Conservation (phyloP, 2,329 filamentous ascomycete genomes). For the Xylariales sp. region DNA sequence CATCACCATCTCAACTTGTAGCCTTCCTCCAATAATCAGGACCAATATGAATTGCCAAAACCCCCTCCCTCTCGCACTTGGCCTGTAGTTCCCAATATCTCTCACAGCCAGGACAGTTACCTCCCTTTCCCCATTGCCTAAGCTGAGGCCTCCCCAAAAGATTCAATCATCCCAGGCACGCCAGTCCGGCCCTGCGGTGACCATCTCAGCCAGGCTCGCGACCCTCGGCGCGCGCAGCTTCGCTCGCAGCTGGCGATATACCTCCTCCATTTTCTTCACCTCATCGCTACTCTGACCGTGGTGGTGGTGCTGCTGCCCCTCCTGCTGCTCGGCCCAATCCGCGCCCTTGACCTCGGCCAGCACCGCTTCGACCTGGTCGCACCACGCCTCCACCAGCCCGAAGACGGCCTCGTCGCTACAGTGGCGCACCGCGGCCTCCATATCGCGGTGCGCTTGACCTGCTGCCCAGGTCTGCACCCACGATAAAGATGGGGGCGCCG, state of each 20-base stretch:
- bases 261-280: background rate
- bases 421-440: slow-evolving; percentile 24
- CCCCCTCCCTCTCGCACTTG: too few relatives aligned
- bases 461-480: slow-evolving; percentile 14
- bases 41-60: too few relatives aligned
- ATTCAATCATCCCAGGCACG: background rate
- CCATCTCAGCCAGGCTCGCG: background rate
- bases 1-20: too few relatives aligned
- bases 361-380: slow-evolving; percentile 12
- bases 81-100: too few relatives aligned
- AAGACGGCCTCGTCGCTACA: slow-evolving; percentile 20
- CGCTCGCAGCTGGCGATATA: background rate
- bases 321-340: background rate
- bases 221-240: background rate
- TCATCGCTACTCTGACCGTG: background rate
- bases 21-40: too few relatives aligned
- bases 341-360: slow-evolving; percentile 10
- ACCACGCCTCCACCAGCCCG: slow-evolving; percentile 17
- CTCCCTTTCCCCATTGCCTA: background rate
- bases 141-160: background rate
- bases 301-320: too few relatives aligned
- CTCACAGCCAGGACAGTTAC: background rate
- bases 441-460: slow-evolving; percentile 16
- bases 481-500: too few relatives aligned
- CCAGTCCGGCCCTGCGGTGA: background rate